These are phyloP conservation scores for Daldinia loculata DNA, from an alignment of 495 filamentous ascomycete species.

Conservation along the genomic window DNA sequence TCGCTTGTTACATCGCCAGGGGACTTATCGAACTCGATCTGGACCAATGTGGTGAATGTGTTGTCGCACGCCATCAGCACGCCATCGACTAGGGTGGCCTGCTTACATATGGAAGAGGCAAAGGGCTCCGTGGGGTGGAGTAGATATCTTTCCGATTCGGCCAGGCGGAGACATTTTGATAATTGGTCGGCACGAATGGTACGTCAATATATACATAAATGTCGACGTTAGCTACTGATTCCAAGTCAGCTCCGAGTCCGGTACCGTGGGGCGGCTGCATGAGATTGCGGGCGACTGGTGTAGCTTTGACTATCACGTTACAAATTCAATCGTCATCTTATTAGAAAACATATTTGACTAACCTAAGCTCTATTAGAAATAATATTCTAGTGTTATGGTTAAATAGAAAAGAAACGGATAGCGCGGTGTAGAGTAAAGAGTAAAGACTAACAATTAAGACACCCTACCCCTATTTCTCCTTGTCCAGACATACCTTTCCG, in stretches of 20 bases:
- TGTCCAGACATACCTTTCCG: neutral
- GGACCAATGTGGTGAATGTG: slow-evolving; percentile 33
- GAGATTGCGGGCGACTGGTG: neutral
- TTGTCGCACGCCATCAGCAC: slow-evolving; percentile 43
- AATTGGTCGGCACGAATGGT: slow-evolving; percentile 7
- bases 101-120: slow-evolving; percentile 32
- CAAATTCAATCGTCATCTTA: neutral
- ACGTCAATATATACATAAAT: neutral
- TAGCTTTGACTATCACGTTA: neutral
- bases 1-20: neutral
- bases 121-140: slow-evolving; percentile 27
- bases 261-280: slow-evolving; percentile 22
- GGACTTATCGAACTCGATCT: slow-evolving; percentile 2
- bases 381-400: neutral
- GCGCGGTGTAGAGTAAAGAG: neutral
- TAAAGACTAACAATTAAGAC: neutral
- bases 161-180: slow-evolving; percentile 5
- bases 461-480: neutral
- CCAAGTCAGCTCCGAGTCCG: slow-evolving; percentile 33
- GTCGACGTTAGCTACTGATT: slow-evolving; percentile 8
- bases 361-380: slow-evolving; percentile 1
- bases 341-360: neutral
- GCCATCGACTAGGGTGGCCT: slow-evolving; percentile 37
- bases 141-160: slow-evolving; percentile 34
- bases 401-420: neutral